Conservation (phyloP, 495 filamentous ascomycete species). For the Annulohypoxylon moriforme region DNA sequence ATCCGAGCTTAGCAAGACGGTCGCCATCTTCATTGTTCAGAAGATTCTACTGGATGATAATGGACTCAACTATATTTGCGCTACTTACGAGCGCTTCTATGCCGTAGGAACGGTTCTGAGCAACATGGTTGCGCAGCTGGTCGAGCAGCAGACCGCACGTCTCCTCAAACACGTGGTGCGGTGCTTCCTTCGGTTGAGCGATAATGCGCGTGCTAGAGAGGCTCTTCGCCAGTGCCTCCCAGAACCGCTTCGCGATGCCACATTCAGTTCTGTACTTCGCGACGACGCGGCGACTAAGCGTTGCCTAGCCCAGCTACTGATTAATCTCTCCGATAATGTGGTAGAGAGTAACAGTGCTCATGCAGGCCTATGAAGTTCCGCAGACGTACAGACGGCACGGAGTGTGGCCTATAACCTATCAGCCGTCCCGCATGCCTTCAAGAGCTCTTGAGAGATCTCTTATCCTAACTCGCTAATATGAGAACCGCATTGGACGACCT, state of each 20-base stretch:
- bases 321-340: conserved; percentile 95
- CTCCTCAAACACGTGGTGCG: conserved; percentile 98
- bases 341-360: conserved; percentile 65
- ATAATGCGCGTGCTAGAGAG: conserved; percentile 95
- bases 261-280: conserved; percentile 94
- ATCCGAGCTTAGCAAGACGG: conserved; percentile 97
- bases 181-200: conserved; percentile 95
- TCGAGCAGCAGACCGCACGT: conserved; percentile 96
- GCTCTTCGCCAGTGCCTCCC: conserved; percentile 96
- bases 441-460: not conserved
- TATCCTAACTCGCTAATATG: not conserved
- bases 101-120: conserved; percentile 97
- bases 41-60: conserved; percentile 98
- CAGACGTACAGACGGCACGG: not conserved
- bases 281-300: conserved; percentile 98
- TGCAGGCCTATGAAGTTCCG: conserved; percentile 22
- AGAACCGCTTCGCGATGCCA: conserved; percentile 94
- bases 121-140: conserved; percentile 98
- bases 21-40: conserved; percentile 99
- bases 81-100: conserved; percentile 99
- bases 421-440: not conserved
- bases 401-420: not conserved
- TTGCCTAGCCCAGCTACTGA: conserved; percentile 93
- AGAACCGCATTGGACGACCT: not conserved
- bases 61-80: conserved; percentile 98